Evolutionary conservation across 495 filamentous ascomycete species (phyloP).

Genomic region (Chaetomium cochliodes): DNA sequence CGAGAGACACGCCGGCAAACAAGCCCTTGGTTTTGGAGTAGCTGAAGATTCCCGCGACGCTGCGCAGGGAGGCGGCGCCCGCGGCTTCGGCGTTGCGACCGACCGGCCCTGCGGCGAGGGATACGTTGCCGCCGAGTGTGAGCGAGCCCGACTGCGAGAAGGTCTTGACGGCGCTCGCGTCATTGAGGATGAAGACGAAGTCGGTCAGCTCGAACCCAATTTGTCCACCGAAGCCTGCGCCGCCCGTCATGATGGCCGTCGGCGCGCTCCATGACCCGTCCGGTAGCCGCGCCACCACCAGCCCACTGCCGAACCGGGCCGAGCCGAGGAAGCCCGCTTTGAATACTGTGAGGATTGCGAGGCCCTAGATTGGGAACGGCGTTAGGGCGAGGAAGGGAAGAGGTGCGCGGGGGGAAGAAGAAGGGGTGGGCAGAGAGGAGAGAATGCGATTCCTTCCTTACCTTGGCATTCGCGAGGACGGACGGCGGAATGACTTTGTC

Average conservation of each 20-base stretch:
- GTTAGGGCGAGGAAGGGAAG: not conserved
- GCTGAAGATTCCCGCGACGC: conserved; percentile 89
- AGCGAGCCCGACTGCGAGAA: conserved; percentile 90
- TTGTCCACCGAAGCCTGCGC: conserved; percentile 92
- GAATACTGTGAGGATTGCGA: conserved; percentile 90
- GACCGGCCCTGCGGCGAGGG: conserved; percentile 88
- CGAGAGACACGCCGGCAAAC: conserved; percentile 91
- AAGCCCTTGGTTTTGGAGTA: conserved; percentile 97
- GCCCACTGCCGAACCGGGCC: conserved; percentile 85
- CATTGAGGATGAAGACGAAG: conserved; percentile 98
- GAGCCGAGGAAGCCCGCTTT: conserved; percentile 96
- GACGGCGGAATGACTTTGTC: conserved; percentile 96
- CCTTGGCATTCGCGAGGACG: conserved; percentile 88
- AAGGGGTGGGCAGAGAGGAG: conserved; percentile 7
- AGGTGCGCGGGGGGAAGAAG: not conserved
- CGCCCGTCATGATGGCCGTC: conserved; percentile 84
- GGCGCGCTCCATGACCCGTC: conserved; percentile 95
- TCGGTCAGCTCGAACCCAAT: conserved; percentile 97
- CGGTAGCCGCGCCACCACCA: conserved; percentile 88
- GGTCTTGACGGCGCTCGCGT: conserved; percentile 83
- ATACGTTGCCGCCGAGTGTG: conserved; percentile 94
- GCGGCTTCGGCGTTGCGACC: conserved; percentile 95
- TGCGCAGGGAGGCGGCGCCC: conserved; percentile 84
- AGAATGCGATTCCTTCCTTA: conserved; percentile 38
- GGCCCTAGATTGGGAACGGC: conserved; percentile 57